Conservation (phyloP, 768 basidiomycete species). For the Lanmaoa pseudosensibilis region DNA sequence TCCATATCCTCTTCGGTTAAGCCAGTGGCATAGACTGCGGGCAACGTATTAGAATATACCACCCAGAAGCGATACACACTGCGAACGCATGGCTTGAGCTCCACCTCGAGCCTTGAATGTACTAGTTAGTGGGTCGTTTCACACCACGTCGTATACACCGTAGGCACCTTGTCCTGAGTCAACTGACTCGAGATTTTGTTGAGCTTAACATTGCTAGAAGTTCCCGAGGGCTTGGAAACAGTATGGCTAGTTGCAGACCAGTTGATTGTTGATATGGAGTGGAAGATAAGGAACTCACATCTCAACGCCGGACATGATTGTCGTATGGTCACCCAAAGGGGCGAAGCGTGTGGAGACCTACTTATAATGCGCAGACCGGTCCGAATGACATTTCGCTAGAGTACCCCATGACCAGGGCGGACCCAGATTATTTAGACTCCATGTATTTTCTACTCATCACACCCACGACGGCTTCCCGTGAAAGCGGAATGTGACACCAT, state of each 20-base stretch:
- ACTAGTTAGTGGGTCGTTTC: neutral
- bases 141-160: neutral
- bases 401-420: constrained; percentile 18
- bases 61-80: constrained; percentile 1
- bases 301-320: constrained; percentile 57
- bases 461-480: constrained; percentile 18
- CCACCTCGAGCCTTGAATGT: constrained; percentile 56
- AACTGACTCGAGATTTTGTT: constrained; percentile 75
- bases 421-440: constrained; percentile 3
- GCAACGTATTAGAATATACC: neutral
- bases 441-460: constrained; percentile 1
- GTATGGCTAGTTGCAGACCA: constrained; percentile 13
- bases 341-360: neutral
- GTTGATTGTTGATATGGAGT: neutral
- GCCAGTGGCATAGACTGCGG: constrained; percentile 70
- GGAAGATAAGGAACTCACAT: constrained; percentile 44
- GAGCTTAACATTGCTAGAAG: constrained; percentile 45
- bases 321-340: neutral
- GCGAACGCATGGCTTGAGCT: constrained; percentile 84
- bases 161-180: constrained; percentile 76
- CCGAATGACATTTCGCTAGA: constrained; percentile 6
- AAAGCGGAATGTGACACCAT: neutral
- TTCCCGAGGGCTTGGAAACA: constrained; percentile 21
- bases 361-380: constrained; percentile 19
- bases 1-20: constrained; percentile 78